Conservation (phyloP, 352 stramenopile species). For the Globisporangium nagaii region DNA sequence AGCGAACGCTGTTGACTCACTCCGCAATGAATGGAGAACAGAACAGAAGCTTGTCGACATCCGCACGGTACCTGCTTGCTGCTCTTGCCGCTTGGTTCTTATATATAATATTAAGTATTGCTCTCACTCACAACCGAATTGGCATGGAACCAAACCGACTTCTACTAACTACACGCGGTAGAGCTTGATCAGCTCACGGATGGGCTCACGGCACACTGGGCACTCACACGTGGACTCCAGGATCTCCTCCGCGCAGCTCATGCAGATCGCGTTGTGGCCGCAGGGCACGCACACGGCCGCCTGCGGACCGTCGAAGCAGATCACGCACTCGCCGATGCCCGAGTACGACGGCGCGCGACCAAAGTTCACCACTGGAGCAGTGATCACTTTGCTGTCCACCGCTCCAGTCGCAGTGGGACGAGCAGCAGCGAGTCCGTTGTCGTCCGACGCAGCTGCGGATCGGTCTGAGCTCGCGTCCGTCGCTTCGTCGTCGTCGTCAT, state of each 20-base stretch:
- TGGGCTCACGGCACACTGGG: constrained; percentile 56
- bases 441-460: neutral
- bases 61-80: neutral
- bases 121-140: neutral
- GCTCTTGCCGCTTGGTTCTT: neutral
- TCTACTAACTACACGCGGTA: constrained; percentile 46
- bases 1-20: too few species aligned
- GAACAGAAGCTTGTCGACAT: neutral
- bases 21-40: too few species aligned
- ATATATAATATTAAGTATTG: constrained; percentile 9
- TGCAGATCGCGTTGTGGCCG: constrained; percentile 79
- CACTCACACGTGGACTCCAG: constrained; percentile 52
- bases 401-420: neutral
- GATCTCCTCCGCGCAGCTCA: constrained; percentile 70
- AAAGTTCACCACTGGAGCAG: constrained; percentile 25
- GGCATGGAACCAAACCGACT: too few species aligned
- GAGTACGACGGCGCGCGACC: constrained; percentile 26
- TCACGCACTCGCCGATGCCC: constrained; percentile 64
- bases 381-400: neutral
- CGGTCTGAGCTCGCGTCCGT: neutral
- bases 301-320: constrained; percentile 76
- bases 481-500: constrained; percentile 16
- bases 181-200: constrained; percentile 77
- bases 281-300: constrained; percentile 75
- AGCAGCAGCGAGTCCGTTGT: constrained; percentile 5